Base-by-base conservation (phyloP, 2,329 filamentous ascomycete genomes). In the Zymoseptoria tritici region DNA sequence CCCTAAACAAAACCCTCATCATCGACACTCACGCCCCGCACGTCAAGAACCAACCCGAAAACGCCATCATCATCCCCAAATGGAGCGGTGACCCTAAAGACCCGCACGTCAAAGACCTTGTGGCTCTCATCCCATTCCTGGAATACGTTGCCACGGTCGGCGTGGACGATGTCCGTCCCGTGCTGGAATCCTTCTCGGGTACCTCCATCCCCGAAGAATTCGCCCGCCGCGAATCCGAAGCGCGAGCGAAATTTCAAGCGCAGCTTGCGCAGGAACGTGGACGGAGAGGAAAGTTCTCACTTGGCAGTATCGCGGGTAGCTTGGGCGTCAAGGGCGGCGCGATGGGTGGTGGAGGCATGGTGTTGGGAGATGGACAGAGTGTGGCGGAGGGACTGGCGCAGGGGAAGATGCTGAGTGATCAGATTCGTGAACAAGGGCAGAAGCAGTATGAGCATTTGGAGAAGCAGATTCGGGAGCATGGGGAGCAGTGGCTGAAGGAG, bases 121-220 rank as follows among this genome's bases (percentile, higher is more conserved):
- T 99, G 21, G 84, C 86, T 3, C 80, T 97, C 54, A 96, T 99
- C 60, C 94, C 94, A 11, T 97, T 99, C 85, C 86, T 99, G 63
- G 94, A 99, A 78, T 97, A 97, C 76, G 85, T 99, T 65, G 90
- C 91, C 66, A 94, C 91, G 20, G 96, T 97, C 89, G 88, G 91
- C 65, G 90, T 91, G 68, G 81, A 86, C 56, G 94, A 99, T 70
- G 89, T 95, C 13, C 89, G 94, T 67, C 72, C 90, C 89, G 77
- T 72, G 9, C 61, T 73, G 36, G 69, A 72, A 54, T 73, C 71
- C 4, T 75, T 75, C 64, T 86, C 96, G 58, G 92, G 91, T 73
- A 90, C 87, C 72, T 83, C 93, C 69, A 96, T 99, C 59, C 91
- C 94, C 4, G 83, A 83, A 9, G 94, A 99, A 74, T 99, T 97